Base-by-base conservation (phyloP, 805 yeast genomes). In the Priceomyces haplophilus region DNA sequence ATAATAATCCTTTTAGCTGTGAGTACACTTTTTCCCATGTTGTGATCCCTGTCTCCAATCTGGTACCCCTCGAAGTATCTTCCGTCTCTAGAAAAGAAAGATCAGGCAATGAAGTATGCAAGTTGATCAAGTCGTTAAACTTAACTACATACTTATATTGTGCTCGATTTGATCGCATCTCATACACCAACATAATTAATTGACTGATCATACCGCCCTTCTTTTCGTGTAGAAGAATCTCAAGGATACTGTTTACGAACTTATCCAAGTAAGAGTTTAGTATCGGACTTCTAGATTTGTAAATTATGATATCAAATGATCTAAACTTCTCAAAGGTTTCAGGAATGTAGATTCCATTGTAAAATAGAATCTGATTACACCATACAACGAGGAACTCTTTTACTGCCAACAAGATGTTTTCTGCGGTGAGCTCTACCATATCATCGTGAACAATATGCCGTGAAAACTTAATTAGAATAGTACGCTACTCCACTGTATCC, bases 291-390 rank as follows among this genome's bases (percentile, higher is more conserved):
- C 80, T 58, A 44, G 66, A 62, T 41, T 66, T 67, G 46, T 64
- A 59, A 3, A 71, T 66, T 0, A 74, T 61, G n/a, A 65, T 44
- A 36, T 72, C 73, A 49, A 75, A 75, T 23, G 72, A 64, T 18
- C 69, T 66, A 3, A 63, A 61, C 10, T 56, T 54, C 17, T 61
- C 65, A 53, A 76, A 85, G 0, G 82, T 67, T 38, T 66, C 72
- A 1, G 44, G 52, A 0, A 83, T 83, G 50, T 85, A 85, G 0
- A 85, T 59, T 1, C 61, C 55, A 37, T 80, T 70, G 38, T 73
- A 61, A 55, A 75, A 82, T 38, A 83, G 58, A 1, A 83, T 65
- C 33, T 78, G 78, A 45, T 82, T 83, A 7, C 78, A 53, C 63
- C 76, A 70, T 1, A 74, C 76, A 2, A 66, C 61, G 10, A 82